phyloP scores from a whole-genome alignment of 257 asterid genomes.

The Linaria vulgaris region DNA sequence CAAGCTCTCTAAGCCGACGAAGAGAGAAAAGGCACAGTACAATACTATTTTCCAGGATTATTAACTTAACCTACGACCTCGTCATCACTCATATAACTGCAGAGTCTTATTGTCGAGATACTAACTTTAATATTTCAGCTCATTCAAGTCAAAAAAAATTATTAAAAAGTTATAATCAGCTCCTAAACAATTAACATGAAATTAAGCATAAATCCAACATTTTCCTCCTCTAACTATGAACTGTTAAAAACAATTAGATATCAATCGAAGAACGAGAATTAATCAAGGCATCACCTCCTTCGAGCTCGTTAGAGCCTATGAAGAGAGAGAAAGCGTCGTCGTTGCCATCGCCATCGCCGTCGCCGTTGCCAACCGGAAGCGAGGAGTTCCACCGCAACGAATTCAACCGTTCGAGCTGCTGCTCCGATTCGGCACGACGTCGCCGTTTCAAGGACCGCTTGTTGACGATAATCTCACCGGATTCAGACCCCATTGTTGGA shows the following conservation, averaged over 20 bases:
- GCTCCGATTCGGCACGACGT: conserved; percentile 44
- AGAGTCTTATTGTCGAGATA: too few species aligned
- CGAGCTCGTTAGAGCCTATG: conserved; percentile 72
- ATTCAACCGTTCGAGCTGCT: conserved; percentile 48
- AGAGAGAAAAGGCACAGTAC: too few species aligned
- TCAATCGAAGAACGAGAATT: background rate
- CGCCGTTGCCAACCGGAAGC: conserved; percentile 35
- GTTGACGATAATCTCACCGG: conserved; percentile 37
- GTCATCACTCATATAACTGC: too few species aligned
- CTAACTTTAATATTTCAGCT: too few species aligned
- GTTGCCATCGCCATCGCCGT: conserved; percentile 40
- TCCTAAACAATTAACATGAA: background rate
- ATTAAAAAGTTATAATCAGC: background rate
- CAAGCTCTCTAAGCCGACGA: too few species aligned
- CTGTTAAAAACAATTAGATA: background rate
- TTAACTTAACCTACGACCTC: background rate
- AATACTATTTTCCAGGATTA: background rate
- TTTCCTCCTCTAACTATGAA: background rate
- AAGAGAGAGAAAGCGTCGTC: conserved; percentile 48
- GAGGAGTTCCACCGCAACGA: conserved; percentile 75
- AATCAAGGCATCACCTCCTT: conserved; percentile 57
- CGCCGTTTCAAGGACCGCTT: conserved; percentile 48
- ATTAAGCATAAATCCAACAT: background rate
- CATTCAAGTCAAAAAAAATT: too few species aligned
- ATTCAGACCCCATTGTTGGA: conserved; percentile 49